These are phyloP conservation scores for Neurospora terricola DNA, from an alignment of 495 filamentous ascomycete genomes.

Conservation along the genomic window DNA sequence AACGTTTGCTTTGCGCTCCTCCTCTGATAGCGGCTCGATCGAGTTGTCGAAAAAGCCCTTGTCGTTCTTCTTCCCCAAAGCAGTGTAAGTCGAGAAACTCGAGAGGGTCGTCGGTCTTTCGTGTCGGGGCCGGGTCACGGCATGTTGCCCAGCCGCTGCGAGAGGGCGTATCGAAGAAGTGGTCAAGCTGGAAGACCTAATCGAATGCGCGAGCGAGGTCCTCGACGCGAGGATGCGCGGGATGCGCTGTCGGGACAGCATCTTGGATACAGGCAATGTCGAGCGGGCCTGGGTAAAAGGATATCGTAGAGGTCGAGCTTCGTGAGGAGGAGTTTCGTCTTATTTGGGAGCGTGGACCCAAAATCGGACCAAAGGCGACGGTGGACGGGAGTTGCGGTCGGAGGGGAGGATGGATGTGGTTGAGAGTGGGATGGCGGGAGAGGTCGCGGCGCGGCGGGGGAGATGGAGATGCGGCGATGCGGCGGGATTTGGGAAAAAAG, in stretches of 20 bases:
- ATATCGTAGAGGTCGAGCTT: background rate
- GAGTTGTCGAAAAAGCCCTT: constrained; percentile 33
- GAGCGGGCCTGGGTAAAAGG: background rate
- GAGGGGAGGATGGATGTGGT: background rate
- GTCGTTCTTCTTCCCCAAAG: constrained; percentile 32
- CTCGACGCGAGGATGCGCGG: constrained; percentile 16
- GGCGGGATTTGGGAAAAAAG: background rate
- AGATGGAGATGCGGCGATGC: background rate
- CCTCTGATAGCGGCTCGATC: constrained; percentile 31
- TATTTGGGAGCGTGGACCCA: background rate
- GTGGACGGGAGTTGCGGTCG: background rate
- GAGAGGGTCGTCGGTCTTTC: constrained; percentile 10
- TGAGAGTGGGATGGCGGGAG: background rate
- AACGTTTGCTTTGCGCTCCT: constrained; percentile 37
- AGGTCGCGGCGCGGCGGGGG: background rate
- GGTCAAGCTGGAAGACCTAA: constrained; percentile 9
- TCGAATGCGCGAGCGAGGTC: constrained; percentile 3
- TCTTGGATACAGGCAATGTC: constrained; percentile 6
- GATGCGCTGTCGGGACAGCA: constrained; percentile 26
- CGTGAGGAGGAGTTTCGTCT: background rate
- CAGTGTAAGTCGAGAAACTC: constrained; percentile 30
- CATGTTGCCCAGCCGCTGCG: constrained; percentile 4
- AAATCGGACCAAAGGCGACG: background rate
- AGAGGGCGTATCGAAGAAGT: constrained; percentile 9
- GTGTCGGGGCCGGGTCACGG: constrained; percentile 9